These are phyloP conservation scores for Luffa aegyptiaca DNA, from an alignment of 306 rosid genomes.

Conservation along the genomic window DNA sequence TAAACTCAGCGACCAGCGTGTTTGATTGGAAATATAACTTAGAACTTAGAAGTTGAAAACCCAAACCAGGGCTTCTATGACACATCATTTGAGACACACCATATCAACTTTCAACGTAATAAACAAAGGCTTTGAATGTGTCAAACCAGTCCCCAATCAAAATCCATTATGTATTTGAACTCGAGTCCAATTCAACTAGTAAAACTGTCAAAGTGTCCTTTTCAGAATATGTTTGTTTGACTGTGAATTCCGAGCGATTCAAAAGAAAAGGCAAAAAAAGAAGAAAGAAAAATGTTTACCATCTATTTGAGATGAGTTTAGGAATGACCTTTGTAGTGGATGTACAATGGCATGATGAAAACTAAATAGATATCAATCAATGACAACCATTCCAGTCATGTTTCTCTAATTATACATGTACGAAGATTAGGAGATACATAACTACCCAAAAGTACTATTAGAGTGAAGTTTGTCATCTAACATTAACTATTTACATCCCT, in stretches of 20 bases:
- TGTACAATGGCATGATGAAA: neutral
- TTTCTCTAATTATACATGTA: neutral
- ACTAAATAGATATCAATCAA: neutral
- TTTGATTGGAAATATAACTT: neutral
- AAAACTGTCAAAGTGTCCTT: neutral
- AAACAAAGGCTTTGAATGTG: neutral
- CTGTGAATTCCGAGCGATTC: neutral
- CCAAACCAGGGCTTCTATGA: neutral
- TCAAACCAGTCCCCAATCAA: neutral
- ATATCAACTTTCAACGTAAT: neutral
- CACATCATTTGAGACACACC: neutral
- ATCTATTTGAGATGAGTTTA: neutral
- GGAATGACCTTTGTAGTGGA: neutral
- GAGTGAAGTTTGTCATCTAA: neutral
- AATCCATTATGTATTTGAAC: neutral
- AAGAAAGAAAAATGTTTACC: neutral
- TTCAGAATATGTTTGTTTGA: neutral
- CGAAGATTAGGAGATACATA: neutral
- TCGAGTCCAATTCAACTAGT: neutral
- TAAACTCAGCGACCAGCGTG: neutral
- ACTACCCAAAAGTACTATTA: neutral
- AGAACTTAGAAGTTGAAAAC: neutral
- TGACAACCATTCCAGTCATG: neutral
- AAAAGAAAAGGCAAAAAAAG: neutral
- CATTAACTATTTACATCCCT: neutral